Evolutionary conservation across 257 asterid genomes (phyloP).

Genomic region (Penstemon barbatus): DNA sequence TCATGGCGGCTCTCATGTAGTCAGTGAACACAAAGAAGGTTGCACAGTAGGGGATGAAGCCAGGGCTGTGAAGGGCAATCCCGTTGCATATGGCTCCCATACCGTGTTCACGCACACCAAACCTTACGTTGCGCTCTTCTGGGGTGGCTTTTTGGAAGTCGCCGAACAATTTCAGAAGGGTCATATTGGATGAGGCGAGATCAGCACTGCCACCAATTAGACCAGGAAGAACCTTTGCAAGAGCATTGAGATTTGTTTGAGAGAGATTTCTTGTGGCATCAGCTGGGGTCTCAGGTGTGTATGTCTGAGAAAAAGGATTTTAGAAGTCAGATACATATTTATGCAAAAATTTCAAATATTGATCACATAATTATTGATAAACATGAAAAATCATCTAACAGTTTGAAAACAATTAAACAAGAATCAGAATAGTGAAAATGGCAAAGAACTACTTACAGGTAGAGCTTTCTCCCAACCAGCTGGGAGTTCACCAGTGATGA

Average conservation of each 20-base stretch:
- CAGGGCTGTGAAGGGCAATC: constrained; percentile 73
- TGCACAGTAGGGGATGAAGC: constrained; percentile 76
- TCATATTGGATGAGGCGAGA: constrained; percentile 91
- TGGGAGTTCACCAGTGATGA: constrained; percentile 66
- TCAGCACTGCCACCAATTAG: constrained; percentile 87
- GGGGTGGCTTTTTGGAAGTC: constrained; percentile 80
- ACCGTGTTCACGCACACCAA: constrained; percentile 76
- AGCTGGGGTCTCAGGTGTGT: constrained; percentile 71
- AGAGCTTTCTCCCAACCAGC: constrained; percentile 85
- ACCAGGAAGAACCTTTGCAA: constrained; percentile 82
- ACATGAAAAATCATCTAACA: background rate
- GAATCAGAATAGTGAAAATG: background rate
- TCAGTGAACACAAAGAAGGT: constrained; percentile 84
- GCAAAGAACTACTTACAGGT: constrained; percentile 58
- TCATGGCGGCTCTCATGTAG: constrained; percentile 76
- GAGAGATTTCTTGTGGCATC: constrained; percentile 81
- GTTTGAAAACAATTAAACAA: constrained; percentile 9
- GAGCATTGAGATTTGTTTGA: constrained; percentile 68
- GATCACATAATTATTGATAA: background rate
- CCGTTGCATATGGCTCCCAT: constrained; percentile 84
- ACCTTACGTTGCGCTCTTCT: constrained; percentile 72
- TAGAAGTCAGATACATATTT: constrained; percentile 17
- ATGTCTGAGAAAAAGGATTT: constrained; percentile 44
- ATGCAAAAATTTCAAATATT: background rate
- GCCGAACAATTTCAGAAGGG: constrained; percentile 70